Base-by-base conservation (phyloP, 225 moss, liverwort and hornwort genomes). In the Marchantia polymorpha region DNA sequence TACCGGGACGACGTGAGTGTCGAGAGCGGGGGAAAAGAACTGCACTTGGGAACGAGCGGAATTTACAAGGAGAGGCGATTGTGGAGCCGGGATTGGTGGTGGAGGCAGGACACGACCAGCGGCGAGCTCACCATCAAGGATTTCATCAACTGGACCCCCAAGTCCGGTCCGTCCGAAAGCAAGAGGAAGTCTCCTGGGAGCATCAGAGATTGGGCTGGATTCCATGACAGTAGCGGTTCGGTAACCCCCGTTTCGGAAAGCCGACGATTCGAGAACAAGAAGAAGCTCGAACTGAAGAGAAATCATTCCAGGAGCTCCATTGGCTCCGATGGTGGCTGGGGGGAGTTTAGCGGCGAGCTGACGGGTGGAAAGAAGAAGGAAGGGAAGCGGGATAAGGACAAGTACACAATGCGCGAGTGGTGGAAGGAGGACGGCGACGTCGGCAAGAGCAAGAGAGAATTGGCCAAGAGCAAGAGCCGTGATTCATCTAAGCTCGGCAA, bases 41-140 rank as follows among this genome's bases (percentile, higher is more conserved):
- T 87, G 3, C 91, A 78, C 55, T 87, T 87, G 68, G 77, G 61
- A 47, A 53, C 51, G 26, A 69, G 69, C 39, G 87, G 77, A 75
- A 73, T 80, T 69, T 77, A 80, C 22, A 77, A 74, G 1, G 81
- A 81, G 49, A 85, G 83, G 76, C 25, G 59, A 83, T 64, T 91
- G 39, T 94, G 92, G 94, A 96, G 90, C 71, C 88, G 96, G 69
- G 96, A 96, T 81, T 94, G 94, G 94, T 94, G 96, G 94, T 90
- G 94, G 61, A 92, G 92, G 80, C 93, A 91, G 83, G 92, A 92
- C 30, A 87, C 77, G 64, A 86, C 84, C 39, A 90, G 91, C 72
- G 92, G 92, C 55, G 92, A 91, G 9, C 91, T 92, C 61, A 91
- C 91, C 17, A 90, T 85, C 25, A 86, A 85, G 56, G 87, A 85